A percentile compares a stretch with the other conserved stretches of the same genome.
phyloP scores from a whole-genome alignment of 305 asterid species.

The Fraxinus baroniana region DNA sequence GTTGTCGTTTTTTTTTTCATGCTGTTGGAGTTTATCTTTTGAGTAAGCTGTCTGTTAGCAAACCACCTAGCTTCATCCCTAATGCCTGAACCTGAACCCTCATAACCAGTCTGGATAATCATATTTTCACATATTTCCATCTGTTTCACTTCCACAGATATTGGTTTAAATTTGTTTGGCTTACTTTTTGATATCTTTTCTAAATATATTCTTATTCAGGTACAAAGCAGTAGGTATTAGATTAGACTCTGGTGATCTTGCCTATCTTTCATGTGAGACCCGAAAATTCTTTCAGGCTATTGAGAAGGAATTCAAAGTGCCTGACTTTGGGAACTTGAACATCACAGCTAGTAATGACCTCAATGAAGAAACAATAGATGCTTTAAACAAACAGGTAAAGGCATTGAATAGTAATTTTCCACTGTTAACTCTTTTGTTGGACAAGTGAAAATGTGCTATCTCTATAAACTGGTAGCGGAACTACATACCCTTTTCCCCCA shows the following conservation, averaged over 20 bases:
- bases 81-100: not conserved
- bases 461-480: not conserved
- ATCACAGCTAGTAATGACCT: conserved; percentile 98
- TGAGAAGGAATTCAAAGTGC: conserved; percentile 73
- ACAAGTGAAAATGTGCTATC: not conserved
- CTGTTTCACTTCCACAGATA: not conserved
- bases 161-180: not conserved
- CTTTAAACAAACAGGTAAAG: conserved; percentile 90
- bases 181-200: conserved; percentile 17
- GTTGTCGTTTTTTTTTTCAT: not conserved
- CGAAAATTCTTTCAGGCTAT: conserved; percentile 69
- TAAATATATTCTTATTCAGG: conserved; percentile 44
- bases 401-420: conserved; percentile 8
- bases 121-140: not conserved
- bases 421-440: not conserved
- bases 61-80: not conserved
- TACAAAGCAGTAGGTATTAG: conserved; percentile 88
- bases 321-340: conserved; percentile 61
- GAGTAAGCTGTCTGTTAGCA: not conserved
- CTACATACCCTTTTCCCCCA: not conserved
- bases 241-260: conserved; percentile 99
- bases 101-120: not conserved
- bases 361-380: conserved; percentile 96
- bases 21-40: not conserved
- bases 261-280: conserved; percentile 79